Base-by-base conservation (phyloP, 1,284 basidiomycete genomes). In the Omphalotus olearius region DNA sequence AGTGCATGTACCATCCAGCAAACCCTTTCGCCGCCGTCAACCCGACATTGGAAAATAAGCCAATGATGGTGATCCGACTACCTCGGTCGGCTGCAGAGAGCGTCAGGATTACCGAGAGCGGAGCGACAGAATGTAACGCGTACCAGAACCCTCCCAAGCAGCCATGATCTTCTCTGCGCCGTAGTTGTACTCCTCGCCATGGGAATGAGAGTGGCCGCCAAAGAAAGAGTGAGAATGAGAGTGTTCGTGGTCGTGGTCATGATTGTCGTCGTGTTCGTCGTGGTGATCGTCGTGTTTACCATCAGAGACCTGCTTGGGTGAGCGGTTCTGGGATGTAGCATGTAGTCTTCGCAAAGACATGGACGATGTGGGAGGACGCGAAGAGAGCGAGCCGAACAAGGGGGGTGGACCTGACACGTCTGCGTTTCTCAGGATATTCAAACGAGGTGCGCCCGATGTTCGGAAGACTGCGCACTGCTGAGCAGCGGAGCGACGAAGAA, bases 1-100 rank as follows among this genome's bases (percentile, higher is more conserved):
- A 94, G 65, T 98, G 93, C 80, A 89, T 79, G 59, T 76, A 88
- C 80, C 89, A 87, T 50, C 93, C 90, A 51, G 91, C 93, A 9
- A 80, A 63, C 23, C 93, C 95, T 67, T 99, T 99, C 25, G 85
- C 74, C 11, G 75, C 73, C 0, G 93, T 97, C 54, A 99, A 72
- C 1, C 77, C 83, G 26, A 98, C 73, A 64, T 98, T 99, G 46
- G 86, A 78, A 39, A 82, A 79, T n/a, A 99, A 75, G 1, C 96
- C 96, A 58, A 95, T 71, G 46, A 96, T 71, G 1, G 92, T 95
- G 58, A 95, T 90, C 58, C 77, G 80, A 56, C 85, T 91, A 13
- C 93, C 93, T 60, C 83, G 73, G 68, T 95, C 92, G 40, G 85
- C 85, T 82, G 58, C 47, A 50, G 45, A 20, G 26, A 48, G 37